phyloP scores from a whole-genome alignment of 2,329 filamentous ascomycete genomes.

The Chalaropsis ovoidea region DNA sequence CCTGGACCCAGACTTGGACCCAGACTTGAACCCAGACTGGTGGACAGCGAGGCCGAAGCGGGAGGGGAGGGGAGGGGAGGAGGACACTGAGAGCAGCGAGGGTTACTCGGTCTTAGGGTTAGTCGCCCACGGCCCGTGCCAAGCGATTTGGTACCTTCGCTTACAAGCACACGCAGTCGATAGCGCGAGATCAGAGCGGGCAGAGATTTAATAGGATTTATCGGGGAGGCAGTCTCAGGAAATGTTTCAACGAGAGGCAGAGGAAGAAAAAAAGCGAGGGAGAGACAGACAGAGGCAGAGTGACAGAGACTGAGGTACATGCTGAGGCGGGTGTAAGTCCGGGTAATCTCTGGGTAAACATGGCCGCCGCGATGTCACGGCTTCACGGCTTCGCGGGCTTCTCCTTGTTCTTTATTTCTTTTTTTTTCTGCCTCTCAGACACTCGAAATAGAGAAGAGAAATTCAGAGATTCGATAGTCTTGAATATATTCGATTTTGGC shows the following conservation, averaged over 20 bases:
- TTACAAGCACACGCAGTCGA: background rate
- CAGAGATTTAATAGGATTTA: background rate
- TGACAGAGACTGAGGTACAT: background rate
- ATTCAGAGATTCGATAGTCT: background rate
- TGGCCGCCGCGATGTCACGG: no score
- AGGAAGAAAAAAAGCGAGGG: background rate
- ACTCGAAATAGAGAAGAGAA: no score
- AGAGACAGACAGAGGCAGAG: background rate
- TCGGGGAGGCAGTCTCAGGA: background rate
- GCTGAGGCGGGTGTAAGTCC: background rate
- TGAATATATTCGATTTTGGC: background rate
- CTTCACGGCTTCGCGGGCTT: no score
- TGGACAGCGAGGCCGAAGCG: no score
- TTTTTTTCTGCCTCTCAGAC: no score
- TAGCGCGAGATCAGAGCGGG: constrained; percentile 10
- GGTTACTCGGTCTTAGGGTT: background rate
- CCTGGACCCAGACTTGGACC: background rate
- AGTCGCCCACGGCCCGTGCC: background rate
- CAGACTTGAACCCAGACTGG: background rate
- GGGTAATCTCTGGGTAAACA: no score
- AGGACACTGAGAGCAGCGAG: background rate
- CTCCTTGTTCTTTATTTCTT: no score
- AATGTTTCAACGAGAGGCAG: constrained; percentile 2
- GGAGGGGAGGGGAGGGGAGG: background rate
- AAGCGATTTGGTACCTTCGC: background rate